Evolutionary conservation across 2,329 filamentous ascomycete species (phyloP), one percentile per base, ranked within the genome.

Genomic region (Cytospora piceae): DNA sequence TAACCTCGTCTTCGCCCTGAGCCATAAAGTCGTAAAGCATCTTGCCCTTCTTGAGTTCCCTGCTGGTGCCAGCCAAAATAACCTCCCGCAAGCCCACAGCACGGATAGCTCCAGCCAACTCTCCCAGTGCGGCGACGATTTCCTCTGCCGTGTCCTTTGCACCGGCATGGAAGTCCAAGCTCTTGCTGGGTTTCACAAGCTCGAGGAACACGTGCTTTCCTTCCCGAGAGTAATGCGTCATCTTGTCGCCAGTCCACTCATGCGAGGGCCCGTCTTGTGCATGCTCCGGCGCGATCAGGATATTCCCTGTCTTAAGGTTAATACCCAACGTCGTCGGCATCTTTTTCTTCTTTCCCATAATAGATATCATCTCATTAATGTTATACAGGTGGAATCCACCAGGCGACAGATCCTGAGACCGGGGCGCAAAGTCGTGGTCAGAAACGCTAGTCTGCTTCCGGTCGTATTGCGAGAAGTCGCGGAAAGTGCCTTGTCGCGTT

Each of bases 121-220:
- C 95, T 62, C 94, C 93, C 46, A 99, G 84, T 60, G 91, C 90
- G 65, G 87, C 85, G 37, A 97, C 92, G 73, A 99, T 98, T 77
- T 98, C 94, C 70, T 94, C 88, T 8, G 95, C 95, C 7, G 94
- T 97, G 77, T 98, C 95, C 78, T 98, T 99, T 55, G 94, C 93
- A 53, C 95, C 95, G 22, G 95, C 96, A 76, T 99, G 95, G 71
- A 99, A 96, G 78, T 99, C 95, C 65, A 97, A 84, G 76, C 93
- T 97, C 80, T 94, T 97, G 78, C 92, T 97, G 8, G 95, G 95
- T 62, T 90, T 85, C 60, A 97, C 90, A 56, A 99, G 83, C 76
- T 99, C 95, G 75, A 99, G 83, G 74, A 99, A 99, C 17, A 99
- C 92, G 77, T 98, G 95, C 75, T 99, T 99, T 42, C 94, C 95